These are phyloP conservation scores for Plantago lanceolata DNA, from an alignment of 305 asterid species.

Conservation along the genomic window DNA sequence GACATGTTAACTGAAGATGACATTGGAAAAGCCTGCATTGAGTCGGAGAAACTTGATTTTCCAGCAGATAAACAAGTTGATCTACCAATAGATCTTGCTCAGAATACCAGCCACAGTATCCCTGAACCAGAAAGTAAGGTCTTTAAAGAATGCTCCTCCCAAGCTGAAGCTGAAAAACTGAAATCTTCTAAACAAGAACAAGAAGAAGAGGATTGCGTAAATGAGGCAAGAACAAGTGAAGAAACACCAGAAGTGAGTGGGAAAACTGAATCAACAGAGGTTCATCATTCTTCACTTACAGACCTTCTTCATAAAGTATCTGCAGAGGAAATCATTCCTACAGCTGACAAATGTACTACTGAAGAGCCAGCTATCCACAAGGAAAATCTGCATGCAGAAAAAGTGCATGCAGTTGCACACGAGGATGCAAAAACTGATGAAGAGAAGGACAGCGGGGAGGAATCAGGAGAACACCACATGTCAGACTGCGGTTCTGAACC, in stretches of 20 bases:
- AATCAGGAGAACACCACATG: slow-evolving; percentile 31
- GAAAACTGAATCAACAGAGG: slow-evolving; percentile 30
- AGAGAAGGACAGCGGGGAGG: slow-evolving; percentile 42
- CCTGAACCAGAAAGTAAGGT: slow-evolving; percentile 17
- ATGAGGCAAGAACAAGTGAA: slow-evolving; percentile 27
- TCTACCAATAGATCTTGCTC: slow-evolving; percentile 26
- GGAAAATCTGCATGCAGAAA: slow-evolving; percentile 34
- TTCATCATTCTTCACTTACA: slow-evolving; percentile 23
- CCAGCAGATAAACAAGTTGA: slow-evolving; percentile 30
- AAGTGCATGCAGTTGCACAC: slow-evolving; percentile 25
- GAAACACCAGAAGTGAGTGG: slow-evolving; percentile 24
- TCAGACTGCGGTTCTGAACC: slow-evolving; percentile 43
- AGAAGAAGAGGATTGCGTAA: slow-evolving; percentile 21
- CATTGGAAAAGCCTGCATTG: slow-evolving; percentile 19
- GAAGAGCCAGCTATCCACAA: slow-evolving; percentile 26
- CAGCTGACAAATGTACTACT: slow-evolving; percentile 18
- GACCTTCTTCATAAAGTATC: slow-evolving; percentile 36
- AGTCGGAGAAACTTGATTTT: slow-evolving; percentile 25
- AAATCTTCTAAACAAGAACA: slow-evolving; percentile 24
- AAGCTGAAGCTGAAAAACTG: slow-evolving; percentile 25
- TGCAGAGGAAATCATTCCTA: slow-evolving; percentile 25
- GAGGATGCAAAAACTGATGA: slow-evolving; percentile 37
- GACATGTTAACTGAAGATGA: slow-evolving; percentile 26
- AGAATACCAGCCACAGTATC: slow-evolving; percentile 14
- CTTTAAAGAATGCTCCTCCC: slow-evolving; percentile 21